Evolutionary conservation across 176 grass and related monocot genomes (phyloP), one percentile per base, ranked within the genome.

Genomic region (Oryza brachyantha): DNA sequence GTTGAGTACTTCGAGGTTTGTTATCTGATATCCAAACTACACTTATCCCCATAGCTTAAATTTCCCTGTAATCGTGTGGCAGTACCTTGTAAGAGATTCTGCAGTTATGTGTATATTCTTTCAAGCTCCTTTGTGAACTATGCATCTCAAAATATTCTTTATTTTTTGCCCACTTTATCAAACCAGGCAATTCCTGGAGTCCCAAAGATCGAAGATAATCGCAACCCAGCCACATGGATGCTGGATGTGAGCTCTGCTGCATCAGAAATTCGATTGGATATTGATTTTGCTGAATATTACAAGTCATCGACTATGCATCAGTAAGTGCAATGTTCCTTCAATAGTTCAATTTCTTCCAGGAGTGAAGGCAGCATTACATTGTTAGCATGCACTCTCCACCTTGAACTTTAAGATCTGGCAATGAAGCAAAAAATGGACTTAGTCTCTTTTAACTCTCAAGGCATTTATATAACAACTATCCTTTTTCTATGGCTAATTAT

Each of bases 201-300:
- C 27, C 83, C 83, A 85, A 88, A 77, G 68, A 93, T 97, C 65
- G 73, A 77, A 86, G 86, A 93, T 16, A 85, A 84, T 22, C 85
- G 75, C 74, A 97, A 97, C 80, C 90, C 93, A 79, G 86, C 93
- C 59, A 97, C 93, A 80, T 97, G 93, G 93, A 91, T 97, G 86
- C 59, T 97, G 69, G 93, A 97, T 75, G 86, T 87, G 29, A 97
- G 68, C 73, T 87, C 93, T 8, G 43, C 79, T 12, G 70, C 85
- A 34, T 72, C 84, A 64, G 93, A 97, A 88, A 74, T 82, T 22
- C 76, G 73, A 63, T 66, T 97, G 70, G 76, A 77, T 10, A 86
- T 91, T 78, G 81, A 93, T 71, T 97, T 97, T 83, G 81, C 81
- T 4, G 83, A 91, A 50, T 57, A 84, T 64, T 97, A 87, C 70